Conservation (phyloP, 2,329 filamentous ascomycete species). For the Neurospora sp. region DNA sequence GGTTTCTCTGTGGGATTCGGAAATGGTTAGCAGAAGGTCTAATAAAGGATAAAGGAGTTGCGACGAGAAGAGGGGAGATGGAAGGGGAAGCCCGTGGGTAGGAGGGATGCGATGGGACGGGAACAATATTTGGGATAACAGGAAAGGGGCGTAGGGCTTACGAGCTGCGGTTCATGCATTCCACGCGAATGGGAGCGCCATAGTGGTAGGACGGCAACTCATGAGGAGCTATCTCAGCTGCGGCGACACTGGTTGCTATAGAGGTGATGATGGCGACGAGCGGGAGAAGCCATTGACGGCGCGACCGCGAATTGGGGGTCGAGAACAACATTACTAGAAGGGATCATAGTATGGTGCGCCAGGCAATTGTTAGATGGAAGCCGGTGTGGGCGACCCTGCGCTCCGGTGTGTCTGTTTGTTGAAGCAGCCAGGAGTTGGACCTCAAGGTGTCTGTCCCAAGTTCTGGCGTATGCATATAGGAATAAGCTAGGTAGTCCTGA, state of each 20-base stretch:
- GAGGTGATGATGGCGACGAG: background rate
- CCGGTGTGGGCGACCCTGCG: background rate
- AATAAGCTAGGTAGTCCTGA: background rate
- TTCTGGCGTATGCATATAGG: background rate
- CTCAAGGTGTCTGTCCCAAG: background rate
- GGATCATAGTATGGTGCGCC: background rate
- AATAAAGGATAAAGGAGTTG: background rate
- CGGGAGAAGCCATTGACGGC: background rate
- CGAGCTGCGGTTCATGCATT: conserved; percentile 67
- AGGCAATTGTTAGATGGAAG: background rate
- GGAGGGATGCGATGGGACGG: background rate
- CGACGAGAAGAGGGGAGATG: background rate
- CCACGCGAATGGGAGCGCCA: conserved; percentile 56
- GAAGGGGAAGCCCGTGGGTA: background rate
- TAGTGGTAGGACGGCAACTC: conserved; percentile 52
- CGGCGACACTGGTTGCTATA: background rate
- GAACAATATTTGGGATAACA: background rate
- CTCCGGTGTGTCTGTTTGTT: background rate
- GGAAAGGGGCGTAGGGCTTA: conserved; percentile 30
- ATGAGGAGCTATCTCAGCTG: background rate
- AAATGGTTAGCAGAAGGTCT: conserved; percentile 1
- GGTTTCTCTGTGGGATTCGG: conserved; percentile 51
- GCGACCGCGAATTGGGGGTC: background rate
- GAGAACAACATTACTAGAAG: background rate
- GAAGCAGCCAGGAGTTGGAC: background rate